Evolutionary conservation across 305 asterid genomes (phyloP).

Genomic region (Solanum hybrid): DNA sequence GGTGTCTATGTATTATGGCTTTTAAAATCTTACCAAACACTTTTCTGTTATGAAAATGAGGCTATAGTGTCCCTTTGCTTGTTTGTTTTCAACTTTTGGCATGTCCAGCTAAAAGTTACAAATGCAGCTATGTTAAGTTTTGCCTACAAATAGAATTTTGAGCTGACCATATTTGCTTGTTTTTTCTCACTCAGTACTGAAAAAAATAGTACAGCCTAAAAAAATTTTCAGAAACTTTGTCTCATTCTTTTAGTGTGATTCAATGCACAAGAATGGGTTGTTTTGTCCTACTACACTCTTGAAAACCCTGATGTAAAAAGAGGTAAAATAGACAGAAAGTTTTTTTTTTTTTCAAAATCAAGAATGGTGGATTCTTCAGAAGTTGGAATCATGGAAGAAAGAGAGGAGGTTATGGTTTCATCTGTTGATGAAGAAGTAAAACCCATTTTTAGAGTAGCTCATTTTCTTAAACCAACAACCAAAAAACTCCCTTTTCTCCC

Average conservation of each 20-base stretch:
- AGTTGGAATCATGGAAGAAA: conserved; percentile 9
- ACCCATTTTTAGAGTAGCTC: conserved; percentile 4
- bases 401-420: conserved; percentile 15
- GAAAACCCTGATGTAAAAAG: background rate
- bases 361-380: background rate
- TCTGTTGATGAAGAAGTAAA: background rate
- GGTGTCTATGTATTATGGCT: background rate
- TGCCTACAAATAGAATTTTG: background rate
- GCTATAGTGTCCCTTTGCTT: background rate
- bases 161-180: background rate
- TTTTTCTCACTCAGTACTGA: background rate
- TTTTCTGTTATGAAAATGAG: background rate
- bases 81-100: background rate
- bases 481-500: background rate
- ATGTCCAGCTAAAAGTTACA: background rate
- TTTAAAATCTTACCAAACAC: background rate
- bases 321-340: background rate
- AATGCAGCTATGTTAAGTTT: background rate
- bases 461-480: conserved; percentile 12
- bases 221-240: background rate
- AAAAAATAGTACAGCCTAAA: background rate
- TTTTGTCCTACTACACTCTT: background rate
- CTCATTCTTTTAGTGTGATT: background rate
- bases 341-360: background rate
- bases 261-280: background rate